Evolutionary conservation across 176 grass and related monocot genomes (phyloP).

Genomic region (Oryza glaberrima): DNA sequence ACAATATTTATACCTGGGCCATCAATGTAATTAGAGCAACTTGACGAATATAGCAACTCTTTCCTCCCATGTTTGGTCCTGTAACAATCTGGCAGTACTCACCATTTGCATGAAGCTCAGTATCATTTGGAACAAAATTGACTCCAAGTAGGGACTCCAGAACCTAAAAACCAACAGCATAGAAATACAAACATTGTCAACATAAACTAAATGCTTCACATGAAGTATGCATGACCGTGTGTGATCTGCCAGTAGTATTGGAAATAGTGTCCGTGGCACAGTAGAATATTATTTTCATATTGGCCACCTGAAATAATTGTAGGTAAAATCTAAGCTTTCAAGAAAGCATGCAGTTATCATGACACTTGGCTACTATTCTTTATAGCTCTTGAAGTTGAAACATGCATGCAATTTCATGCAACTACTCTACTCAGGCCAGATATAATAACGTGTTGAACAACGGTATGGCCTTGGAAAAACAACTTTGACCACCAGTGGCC

Average conservation of each 20-base stretch:
- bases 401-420: not conserved
- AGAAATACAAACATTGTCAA: slow-evolving; percentile 25
- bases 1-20: slow-evolving; percentile 73
- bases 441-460: not conserved
- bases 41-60: slow-evolving; percentile 99
- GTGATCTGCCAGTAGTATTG: not conserved
- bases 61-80: slow-evolving; percentile 98
- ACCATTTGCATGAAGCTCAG: slow-evolving; percentile 62
- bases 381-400: not conserved
- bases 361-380: not conserved
- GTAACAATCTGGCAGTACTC: slow-evolving; percentile 95
- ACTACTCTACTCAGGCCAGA: not conserved
- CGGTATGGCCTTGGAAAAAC: not conserved
- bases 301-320: no score
- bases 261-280: slow-evolving; percentile 5
- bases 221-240: not conserved
- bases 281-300: not conserved
- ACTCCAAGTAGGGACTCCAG: slow-evolving; percentile 69
- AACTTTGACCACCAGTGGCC: not conserved
- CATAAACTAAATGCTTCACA: not conserved
- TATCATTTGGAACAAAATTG: slow-evolving; percentile 97
- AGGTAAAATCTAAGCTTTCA: not conserved
- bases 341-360: not conserved
- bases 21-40: slow-evolving; percentile 90
- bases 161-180: slow-evolving; percentile 64